Evolutionary conservation across 352 stramenopile genomes (phyloP).

Genomic region (Phytophthora crassamura): DNA sequence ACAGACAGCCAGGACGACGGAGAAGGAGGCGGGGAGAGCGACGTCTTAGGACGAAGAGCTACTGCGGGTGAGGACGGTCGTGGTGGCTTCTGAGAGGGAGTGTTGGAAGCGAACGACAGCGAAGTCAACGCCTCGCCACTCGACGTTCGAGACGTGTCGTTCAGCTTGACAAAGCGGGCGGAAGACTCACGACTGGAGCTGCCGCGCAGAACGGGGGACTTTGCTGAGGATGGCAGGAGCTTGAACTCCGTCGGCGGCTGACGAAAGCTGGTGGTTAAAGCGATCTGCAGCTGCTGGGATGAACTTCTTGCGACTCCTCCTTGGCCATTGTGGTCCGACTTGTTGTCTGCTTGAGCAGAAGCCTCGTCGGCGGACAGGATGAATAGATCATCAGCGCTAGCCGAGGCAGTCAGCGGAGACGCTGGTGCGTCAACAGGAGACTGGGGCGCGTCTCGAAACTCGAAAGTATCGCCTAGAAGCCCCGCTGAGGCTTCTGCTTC

Average conservation of each 20-base stretch:
- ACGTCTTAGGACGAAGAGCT: conserved; percentile 16
- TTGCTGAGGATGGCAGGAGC: conserved; percentile 35
- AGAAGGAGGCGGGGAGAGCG: conserved; percentile 13
- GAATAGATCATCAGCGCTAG: conserved; percentile 37
- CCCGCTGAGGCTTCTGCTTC: conserved; percentile 26
- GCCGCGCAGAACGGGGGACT: conserved; percentile 29
- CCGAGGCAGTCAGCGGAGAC: conserved; percentile 6
- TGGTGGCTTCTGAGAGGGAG: conserved; percentile 9
- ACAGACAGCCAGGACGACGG: conserved; percentile 29
- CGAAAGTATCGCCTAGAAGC: conserved; percentile 28
- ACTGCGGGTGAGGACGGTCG: conserved; percentile 7
- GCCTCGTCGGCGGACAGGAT: conserved; percentile 44
- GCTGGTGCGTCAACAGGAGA: not conserved
- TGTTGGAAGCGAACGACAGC: not conserved
- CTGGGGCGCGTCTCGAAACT: conserved; percentile 19
- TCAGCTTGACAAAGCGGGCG: conserved; percentile 19
- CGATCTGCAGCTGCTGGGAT: conserved; percentile 9
- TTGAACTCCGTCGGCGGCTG: conserved; percentile 45
- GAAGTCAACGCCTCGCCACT: conserved; percentile 14
- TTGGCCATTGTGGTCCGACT: not conserved
- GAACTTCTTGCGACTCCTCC: conserved; percentile 2
- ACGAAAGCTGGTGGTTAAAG: conserved; percentile 25
- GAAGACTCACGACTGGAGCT: conserved; percentile 17
- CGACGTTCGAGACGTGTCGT: conserved; percentile 11
- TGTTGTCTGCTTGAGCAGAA: conserved; percentile 22